phyloP scores from a whole-genome alignment of 495 filamentous ascomycete species.

The Apiosordaria backusii region DNA sequence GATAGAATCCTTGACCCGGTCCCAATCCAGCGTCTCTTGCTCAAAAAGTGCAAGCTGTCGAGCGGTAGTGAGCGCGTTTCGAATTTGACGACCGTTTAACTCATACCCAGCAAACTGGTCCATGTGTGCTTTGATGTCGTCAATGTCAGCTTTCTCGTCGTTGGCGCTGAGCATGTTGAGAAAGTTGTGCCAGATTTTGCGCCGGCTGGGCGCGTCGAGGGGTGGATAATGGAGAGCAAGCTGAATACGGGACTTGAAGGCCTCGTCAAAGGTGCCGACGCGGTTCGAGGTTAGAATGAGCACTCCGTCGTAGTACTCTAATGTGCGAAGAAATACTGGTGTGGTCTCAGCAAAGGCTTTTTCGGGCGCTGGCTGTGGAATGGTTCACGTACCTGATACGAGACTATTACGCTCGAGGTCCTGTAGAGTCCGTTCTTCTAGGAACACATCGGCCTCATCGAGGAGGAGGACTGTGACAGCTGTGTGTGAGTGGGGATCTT shows the following conservation, averaged over 20 bases:
- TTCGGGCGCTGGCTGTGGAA: not conserved
- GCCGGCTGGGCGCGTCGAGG: conserved; percentile 21
- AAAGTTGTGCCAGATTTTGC: conserved; percentile 25
- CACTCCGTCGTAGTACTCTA: conserved; percentile 17
- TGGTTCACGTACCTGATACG: conserved; percentile 2
- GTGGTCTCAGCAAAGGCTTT: not conserved
- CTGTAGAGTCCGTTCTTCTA: conserved; percentile 26
- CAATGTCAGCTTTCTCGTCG: conserved; percentile 15
- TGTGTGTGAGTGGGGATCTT: not conserved
- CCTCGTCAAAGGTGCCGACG: conserved; percentile 26
- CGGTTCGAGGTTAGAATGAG: conserved; percentile 17
- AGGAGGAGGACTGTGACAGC: conserved; percentile 41
- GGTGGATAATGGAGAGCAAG: conserved; percentile 33
- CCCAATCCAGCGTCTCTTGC: conserved; percentile 10
- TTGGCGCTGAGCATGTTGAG: conserved; percentile 8
- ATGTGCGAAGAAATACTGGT: conserved; percentile 10
- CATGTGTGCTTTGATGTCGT: conserved; percentile 12
- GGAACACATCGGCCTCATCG: conserved; percentile 57
- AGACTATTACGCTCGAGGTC: conserved; percentile 10
- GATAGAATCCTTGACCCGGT: conserved; percentile 11
- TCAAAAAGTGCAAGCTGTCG: conserved; percentile 11
- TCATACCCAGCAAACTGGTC: conserved; percentile 13
- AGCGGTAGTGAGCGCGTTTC: conserved; percentile 20
- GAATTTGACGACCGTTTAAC: conserved; percentile 26
- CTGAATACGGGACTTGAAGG: conserved; percentile 13